Percentiles rank a stretch among this genome's conserved stretches.
These are phyloP conservation scores for Aureobasidium vineae DNA, from an alignment of 2,329 filamentous ascomycete genomes.

Conservation along the genomic window DNA sequence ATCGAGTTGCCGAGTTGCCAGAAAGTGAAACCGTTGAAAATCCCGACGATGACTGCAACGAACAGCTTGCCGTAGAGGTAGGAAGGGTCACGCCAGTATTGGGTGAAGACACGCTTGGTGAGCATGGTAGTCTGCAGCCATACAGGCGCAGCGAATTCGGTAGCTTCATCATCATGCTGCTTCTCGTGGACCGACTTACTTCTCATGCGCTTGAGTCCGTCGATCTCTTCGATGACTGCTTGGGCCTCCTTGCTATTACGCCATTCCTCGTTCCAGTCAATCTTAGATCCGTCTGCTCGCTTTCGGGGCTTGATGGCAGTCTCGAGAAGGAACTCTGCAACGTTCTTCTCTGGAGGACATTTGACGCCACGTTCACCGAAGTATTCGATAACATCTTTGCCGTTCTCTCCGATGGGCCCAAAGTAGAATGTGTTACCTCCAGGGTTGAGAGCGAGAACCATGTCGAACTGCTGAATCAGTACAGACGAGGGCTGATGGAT, in stretches of 20 bases:
- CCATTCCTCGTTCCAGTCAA: slow-evolving; percentile 79
- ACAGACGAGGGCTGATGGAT: slow-evolving; percentile 71
- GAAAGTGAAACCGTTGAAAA: slow-evolving; percentile 80
- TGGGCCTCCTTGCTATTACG: slow-evolving; percentile 61
- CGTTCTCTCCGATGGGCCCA: slow-evolving; percentile 67
- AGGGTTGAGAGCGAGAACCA: slow-evolving; percentile 67
- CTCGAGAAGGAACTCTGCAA: slow-evolving; percentile 66
- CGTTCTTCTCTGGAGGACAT: slow-evolving; percentile 65
- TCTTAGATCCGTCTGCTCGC: slow-evolving; percentile 52
- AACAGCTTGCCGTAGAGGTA: slow-evolving; percentile 79
- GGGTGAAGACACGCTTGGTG: slow-evolving; percentile 66
- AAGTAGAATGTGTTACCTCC: slow-evolving; percentile 73
- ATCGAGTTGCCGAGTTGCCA: slow-evolving; percentile 65
- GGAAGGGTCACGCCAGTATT: slow-evolving; percentile 73
- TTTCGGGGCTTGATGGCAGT: slow-evolving; percentile 59
- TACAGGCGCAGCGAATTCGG: slow-evolving; percentile 62
- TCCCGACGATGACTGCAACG: slow-evolving; percentile 65
- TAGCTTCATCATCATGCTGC: slow-evolving; percentile 29
- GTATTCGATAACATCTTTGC: slow-evolving; percentile 63
- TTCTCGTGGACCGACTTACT: slow-evolving; percentile 45
- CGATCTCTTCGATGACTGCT: slow-evolving; percentile 62
- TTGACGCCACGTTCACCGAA: slow-evolving; percentile 64
- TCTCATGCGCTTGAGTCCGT: slow-evolving; percentile 60
- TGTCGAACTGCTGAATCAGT: slow-evolving; percentile 70
- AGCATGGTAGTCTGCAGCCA: slow-evolving; percentile 63